Evolutionary conservation across 768 basidiomycete genomes (phyloP), one percentile per base, ranked within the genome.

Genomic region (Strobilomyces confusus): DNA sequence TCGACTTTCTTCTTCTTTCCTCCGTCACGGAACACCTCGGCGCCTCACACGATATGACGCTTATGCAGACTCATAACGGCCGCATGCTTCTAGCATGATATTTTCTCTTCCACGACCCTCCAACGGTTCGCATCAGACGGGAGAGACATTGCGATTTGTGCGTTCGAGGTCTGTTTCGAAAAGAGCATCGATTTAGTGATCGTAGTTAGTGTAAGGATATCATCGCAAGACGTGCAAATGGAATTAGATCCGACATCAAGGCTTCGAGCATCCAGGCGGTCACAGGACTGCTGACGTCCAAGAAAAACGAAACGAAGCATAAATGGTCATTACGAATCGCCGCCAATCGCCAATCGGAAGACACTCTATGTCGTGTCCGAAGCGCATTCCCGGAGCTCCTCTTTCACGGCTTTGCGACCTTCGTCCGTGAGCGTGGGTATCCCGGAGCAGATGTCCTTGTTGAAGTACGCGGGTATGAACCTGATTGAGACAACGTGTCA

Each of bases 401-500:
- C 86, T 66, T 90, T 80, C 14, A 97, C 72, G 2, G 88, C 90
- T 59, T 78, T 74, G 51, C 72, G 68, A 6, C 95, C 95, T 40
- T 78, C 86, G 1, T 72, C 75, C 0, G 89, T 91, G 19, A 98
- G 76, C 17, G 56, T 64, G 2, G 92, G 82, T 51, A 80, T 76
- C 13, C 95, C 95, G 12, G 77, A 76, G 32, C 75, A 76, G 48
- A 84, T 74, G 48, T 87, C 82, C 49, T 77, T 73, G 63, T 87
- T 86, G 62, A 98, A 95, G 70, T 86, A 92, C 34, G 66, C 64
- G 25, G 94, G 84, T 49, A 82, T 74, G 67, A 91, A 92, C 58
- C 91, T 88, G 51, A 30, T 37, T 15, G 7, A 1, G 13, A 44
- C 5, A 20, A 12, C 4, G 13, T 7, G 46, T 45, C 33, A 53